phyloP scores from a whole-genome alignment of 495 filamentous ascomycete species.

The Daldinia decipiens region DNA sequence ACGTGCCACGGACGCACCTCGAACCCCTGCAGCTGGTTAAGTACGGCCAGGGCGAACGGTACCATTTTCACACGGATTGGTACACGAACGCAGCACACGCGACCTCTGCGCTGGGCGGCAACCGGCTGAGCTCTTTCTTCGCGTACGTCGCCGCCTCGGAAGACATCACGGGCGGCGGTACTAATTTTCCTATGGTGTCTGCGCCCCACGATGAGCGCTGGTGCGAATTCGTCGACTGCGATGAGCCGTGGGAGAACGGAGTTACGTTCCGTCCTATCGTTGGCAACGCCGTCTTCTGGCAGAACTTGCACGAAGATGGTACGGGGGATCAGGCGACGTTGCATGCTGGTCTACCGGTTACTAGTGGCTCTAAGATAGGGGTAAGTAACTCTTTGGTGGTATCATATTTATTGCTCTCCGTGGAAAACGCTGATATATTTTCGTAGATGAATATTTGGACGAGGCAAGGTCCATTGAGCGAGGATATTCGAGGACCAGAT shows the following conservation, averaged over 20 bases:
- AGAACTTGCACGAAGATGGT: conserved; percentile 69
- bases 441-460: conserved; percentile 80
- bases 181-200: conserved; percentile 62
- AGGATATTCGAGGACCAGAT: conserved; percentile 51
- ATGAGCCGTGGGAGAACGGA: conserved; percentile 63
- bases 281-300: conserved; percentile 81
- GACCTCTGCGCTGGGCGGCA: conserved; percentile 55
- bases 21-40: conserved; percentile 66
- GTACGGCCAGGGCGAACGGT: conserved; percentile 60
- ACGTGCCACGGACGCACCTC: conserved; percentile 54
- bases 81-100: conserved; percentile 57
- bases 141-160: conserved; percentile 61
- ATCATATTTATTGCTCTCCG: neutral
- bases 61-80: conserved; percentile 68
- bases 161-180: conserved; percentile 65
- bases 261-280: conserved; percentile 73
- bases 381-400: conserved; percentile 12
- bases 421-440: conserved; percentile 7
- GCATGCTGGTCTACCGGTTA: conserved; percentile 77
- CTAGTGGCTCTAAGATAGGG: conserved; percentile 75
- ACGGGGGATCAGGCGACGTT: conserved; percentile 71
- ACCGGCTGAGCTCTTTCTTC: conserved; percentile 65
- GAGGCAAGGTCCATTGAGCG: conserved; percentile 50
- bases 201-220: conserved; percentile 58
- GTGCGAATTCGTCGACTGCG: conserved; percentile 71